phyloP scores from a whole-genome alignment of 352 stramenopile genomes.

The Thalassiosira delicatula region DNA sequence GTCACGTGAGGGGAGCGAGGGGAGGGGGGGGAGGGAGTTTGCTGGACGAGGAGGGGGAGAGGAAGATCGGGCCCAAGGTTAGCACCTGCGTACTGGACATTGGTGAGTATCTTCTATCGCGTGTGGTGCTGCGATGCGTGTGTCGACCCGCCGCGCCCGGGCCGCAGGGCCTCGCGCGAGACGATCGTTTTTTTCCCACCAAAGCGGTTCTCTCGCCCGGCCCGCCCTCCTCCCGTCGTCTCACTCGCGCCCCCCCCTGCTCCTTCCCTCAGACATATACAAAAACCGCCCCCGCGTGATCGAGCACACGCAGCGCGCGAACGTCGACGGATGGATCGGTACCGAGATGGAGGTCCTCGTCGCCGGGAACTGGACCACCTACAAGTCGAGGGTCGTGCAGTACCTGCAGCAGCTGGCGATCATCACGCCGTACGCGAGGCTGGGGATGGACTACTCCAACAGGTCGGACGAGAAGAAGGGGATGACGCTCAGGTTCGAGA shows the following conservation, averaged over 20 bases:
- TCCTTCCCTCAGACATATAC: conserved; percentile 86
- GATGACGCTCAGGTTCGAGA: conserved; percentile 75
- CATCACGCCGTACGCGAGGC: conserved; percentile 87
- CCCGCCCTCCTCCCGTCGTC: too few relatives aligned
- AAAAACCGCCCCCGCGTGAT: conserved; percentile 87
- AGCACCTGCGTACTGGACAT: conserved; percentile 87
- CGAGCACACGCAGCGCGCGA: conserved; percentile 79
- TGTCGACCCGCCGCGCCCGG: too few relatives aligned
- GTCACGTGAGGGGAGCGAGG: conserved; percentile 57
- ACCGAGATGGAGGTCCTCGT: conserved; percentile 85
- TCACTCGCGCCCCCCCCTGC: too few relatives aligned
- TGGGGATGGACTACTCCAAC: conserved; percentile 83
- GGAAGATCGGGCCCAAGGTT: conserved; percentile 60
- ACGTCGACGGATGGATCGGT: conserved; percentile 79
- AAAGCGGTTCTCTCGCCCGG: too few relatives aligned
- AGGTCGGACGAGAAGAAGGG: conserved; percentile 69
- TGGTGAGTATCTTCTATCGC: conserved; percentile 72
- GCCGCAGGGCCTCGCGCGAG: too few relatives aligned
- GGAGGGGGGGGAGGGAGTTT: conserved; percentile 26
- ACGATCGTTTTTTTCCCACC: too few relatives aligned
- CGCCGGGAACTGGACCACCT: conserved; percentile 86
- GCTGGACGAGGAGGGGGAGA: conserved; percentile 38
- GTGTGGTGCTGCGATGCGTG: too few relatives aligned
- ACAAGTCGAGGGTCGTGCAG: conserved; percentile 85
- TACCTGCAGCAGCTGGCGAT: conserved; percentile 89